Percentiles rank a stretch among this genome's conserved stretches.
These are phyloP conservation scores for Trichoderma sp. DNA, from an alignment of 2,329 filamentous ascomycete genomes.

Conservation along the genomic window DNA sequence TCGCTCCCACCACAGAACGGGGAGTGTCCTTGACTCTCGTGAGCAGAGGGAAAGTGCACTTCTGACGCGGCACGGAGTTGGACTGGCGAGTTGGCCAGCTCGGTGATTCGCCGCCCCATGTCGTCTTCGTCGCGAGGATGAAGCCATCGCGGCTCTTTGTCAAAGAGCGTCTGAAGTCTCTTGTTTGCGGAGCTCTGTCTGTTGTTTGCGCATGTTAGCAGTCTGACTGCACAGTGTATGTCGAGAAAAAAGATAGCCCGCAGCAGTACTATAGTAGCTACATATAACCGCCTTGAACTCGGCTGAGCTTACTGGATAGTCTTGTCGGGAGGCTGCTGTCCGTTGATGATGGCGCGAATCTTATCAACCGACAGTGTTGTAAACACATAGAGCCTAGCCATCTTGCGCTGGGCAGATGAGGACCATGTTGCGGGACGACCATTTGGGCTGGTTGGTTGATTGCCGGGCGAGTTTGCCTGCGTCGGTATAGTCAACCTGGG, in stretches of 20 bases:
- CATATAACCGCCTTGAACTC: background rate
- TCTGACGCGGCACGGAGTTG: slow-evolving; percentile 25
- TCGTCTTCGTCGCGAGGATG: slow-evolving; percentile 53
- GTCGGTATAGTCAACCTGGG: background rate
- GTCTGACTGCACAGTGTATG: background rate
- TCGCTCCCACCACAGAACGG: background rate
- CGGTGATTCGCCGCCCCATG: slow-evolving; percentile 52
- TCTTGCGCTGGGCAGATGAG: slow-evolving; percentile 51
- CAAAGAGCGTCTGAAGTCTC: slow-evolving; percentile 56
- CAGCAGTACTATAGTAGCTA: no score
- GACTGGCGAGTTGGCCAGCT: slow-evolving; percentile 44
- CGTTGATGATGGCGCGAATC: slow-evolving; percentile 52
- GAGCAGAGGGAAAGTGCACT: background rate
- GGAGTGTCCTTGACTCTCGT: background rate
- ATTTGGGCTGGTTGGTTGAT: slow-evolving; percentile 31
- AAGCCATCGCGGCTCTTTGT: slow-evolving; percentile 61
- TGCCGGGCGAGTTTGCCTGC: slow-evolving; percentile 6
- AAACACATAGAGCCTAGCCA: slow-evolving; percentile 58
- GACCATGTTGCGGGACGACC: slow-evolving; percentile 61
- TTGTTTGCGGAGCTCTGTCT: slow-evolving; percentile 62
- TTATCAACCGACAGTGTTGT: slow-evolving; percentile 54
- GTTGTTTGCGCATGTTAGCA: background rate
- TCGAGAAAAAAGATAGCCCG: background rate
- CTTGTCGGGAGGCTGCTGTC: slow-evolving; percentile 39
- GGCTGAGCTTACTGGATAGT: slow-evolving; percentile 46